Evolutionary conservation across 768 basidiomycete species (phyloP).

Genomic region (Lactarius trivialis): DNA sequence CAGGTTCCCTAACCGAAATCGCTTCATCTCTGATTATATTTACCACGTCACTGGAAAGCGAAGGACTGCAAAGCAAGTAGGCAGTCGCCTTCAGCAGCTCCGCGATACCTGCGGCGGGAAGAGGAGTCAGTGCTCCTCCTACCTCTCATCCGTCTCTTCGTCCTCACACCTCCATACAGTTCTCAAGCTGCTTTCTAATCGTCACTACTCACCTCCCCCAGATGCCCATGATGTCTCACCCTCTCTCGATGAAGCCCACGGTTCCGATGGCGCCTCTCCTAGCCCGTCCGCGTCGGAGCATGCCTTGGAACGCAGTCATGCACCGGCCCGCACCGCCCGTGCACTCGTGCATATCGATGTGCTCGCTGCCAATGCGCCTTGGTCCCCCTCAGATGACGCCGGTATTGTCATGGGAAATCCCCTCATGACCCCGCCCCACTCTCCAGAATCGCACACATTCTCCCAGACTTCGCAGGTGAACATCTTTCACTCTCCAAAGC

Average conservation of each 20-base stretch:
- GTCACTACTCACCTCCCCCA: slow-evolving; percentile 16
- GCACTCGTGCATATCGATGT: slow-evolving; percentile 25
- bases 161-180: slow-evolving; percentile 11
- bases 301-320: slow-evolving; percentile 19
- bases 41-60: slow-evolving; percentile 59
- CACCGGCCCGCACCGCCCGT: slow-evolving; percentile 31
- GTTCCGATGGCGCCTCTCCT: slow-evolving; percentile 16
- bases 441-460: slow-evolving; percentile 16
- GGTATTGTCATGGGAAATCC: slow-evolving; percentile 20
- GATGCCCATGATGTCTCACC: slow-evolving; percentile 15
- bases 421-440: slow-evolving; percentile 20
- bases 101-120: slow-evolving; percentile 69
- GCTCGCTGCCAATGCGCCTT: slow-evolving; percentile 15
- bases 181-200: slow-evolving; percentile 25
- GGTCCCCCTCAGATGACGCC: slow-evolving; percentile 23
- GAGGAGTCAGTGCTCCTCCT: slow-evolving; percentile 44
- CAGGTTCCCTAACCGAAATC: slow-evolving; percentile 72
- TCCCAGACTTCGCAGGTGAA: slow-evolving; percentile 18
- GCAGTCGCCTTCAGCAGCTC: slow-evolving; percentile 73
- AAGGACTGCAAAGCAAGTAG: slow-evolving; percentile 73
- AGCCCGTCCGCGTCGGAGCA: slow-evolving; percentile 17
- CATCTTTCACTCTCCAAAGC: slow-evolving; percentile 28
- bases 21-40: slow-evolving; percentile 76
- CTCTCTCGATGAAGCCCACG: slow-evolving; percentile 15
- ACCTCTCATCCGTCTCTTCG: slow-evolving; percentile 16